phyloP scores from a whole-genome alignment of 768 basidiomycete genomes.

The Pluteus cervinus region DNA sequence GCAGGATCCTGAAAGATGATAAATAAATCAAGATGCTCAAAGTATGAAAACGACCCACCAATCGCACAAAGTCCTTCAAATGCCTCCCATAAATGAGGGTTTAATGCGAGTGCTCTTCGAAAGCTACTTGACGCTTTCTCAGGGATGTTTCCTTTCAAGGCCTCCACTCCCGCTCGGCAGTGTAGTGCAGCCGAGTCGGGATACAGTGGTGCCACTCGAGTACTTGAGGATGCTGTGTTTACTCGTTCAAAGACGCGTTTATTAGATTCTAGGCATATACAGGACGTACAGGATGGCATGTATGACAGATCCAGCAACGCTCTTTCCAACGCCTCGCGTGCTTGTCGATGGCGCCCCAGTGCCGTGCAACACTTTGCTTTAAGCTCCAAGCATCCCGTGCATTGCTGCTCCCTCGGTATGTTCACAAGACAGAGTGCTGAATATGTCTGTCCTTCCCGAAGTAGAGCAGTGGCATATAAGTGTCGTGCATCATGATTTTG shows the following conservation, averaged over 20 bases:
- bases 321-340: conserved; percentile 63
- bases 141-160: conserved; percentile 72
- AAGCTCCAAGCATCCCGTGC: conserved; percentile 73
- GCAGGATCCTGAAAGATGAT: conserved; percentile 44
- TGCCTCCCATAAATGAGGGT: conserved; percentile 89
- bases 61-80: conserved; percentile 81
- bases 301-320: conserved; percentile 19
- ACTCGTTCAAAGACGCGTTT: no score
- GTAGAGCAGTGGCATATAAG: conserved; percentile 75
- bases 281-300: no score
- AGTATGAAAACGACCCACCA: conserved; percentile 40
- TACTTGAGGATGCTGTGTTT: conserved; percentile 45
- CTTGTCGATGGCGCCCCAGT: conserved; percentile 73
- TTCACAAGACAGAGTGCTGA: conserved; percentile 72
- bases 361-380: conserved; percentile 69
- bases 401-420: conserved; percentile 51
- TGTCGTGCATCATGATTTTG: conserved; percentile 77
- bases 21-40: conserved; percentile 12
- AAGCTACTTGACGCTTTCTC: conserved; percentile 71
- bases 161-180: conserved; percentile 73
- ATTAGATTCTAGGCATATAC: no score
- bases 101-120: conserved; percentile 59
- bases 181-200: conserved; percentile 70
- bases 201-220: conserved; percentile 49
- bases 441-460: conserved; percentile 64